Base-by-base conservation (phyloP, 192 early-diverging fungal species). In the Coemansia sp. region DNA sequence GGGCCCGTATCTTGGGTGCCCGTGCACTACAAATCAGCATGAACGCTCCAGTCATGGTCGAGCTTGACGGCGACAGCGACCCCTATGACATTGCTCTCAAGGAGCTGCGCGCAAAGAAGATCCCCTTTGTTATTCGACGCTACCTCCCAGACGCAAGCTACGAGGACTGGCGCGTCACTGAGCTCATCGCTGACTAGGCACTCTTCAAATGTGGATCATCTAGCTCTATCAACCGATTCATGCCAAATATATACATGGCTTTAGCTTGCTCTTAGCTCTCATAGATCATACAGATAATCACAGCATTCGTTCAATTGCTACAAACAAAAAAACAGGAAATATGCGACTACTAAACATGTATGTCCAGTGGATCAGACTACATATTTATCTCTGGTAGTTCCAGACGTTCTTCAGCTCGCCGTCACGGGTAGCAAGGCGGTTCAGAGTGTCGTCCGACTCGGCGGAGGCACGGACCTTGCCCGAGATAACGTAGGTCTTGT, bases 41-140 rank as follows among this genome's bases (percentile, higher is more conserved):
- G 91, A 99, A 96, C 80, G 97, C 97, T n/a, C 97, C 95, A 23
- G 92, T 96, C n/a, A 90, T 96, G 86, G 93, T 97, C 17, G 94
- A 97, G 74, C 80, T 96, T 36, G 91, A 92, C 55, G 94, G 94
- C 50, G 95, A 98, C 78, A 89, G 91, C 9, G 97, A 99, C 81
- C 92, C 97, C 36, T 86, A 97, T 15, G 87, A 87, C 63, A 99
- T 99, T 85, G 95, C 97, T 2, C 90, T 94, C 84, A 94, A 94
- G 82, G 97, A 99, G 73, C 85, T 99, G 64, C 84, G 94, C 66
- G 93, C 92, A 73, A 89, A 91, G 77, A 98, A 93, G 82, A 93
- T 98, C 67, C 95, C 95, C 36, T 88, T 98, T 64, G 90, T 96
- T 67, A 89, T 99, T 44, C 83, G 95, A 78, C 87, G 97, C 70